phyloP scores from a whole-genome alignment of 305 asterid species.

The Rubia occidens region DNA sequence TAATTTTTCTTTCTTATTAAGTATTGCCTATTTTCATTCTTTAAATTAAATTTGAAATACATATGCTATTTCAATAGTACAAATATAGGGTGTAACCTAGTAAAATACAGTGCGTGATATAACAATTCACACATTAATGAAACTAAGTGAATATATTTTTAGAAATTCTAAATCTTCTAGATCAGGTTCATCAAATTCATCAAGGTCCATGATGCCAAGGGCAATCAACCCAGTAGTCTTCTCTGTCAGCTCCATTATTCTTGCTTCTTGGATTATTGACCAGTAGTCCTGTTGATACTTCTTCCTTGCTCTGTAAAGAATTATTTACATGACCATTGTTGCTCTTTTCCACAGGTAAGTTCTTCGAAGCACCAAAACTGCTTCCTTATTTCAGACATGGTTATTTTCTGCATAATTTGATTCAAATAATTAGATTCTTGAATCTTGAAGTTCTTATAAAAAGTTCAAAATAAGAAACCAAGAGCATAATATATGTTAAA shows the following conservation, averaged over 20 bases:
- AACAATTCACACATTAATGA: too few species aligned
- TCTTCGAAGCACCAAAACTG: slow-evolving; percentile 34
- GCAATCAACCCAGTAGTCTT: slow-evolving; percentile 11
- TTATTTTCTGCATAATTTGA: slow-evolving; percentile 27
- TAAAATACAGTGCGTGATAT: too few species aligned
- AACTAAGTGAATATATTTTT: too few species aligned
- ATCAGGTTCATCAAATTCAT: slow-evolving; percentile 28
- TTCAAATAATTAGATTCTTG: neutral
- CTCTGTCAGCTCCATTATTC: slow-evolving; percentile 12
- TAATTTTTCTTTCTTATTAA: too few species aligned
- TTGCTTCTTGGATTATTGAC: slow-evolving; percentile 30
- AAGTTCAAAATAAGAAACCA: neutral
- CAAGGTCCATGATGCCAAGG: slow-evolving; percentile 29
- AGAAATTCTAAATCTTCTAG: too few species aligned
- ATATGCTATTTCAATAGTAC: too few species aligned
- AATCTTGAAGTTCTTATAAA: neutral
- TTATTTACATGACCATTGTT: slow-evolving; percentile 19
- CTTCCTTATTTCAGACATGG: slow-evolving; percentile 28
- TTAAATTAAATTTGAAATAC: too few species aligned
- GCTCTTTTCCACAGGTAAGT: slow-evolving; percentile 31
- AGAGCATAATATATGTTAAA: slow-evolving; percentile 15
- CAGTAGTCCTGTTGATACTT: slow-evolving; percentile 12
- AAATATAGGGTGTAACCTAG: too few species aligned
- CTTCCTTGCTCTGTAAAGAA: slow-evolving; percentile 34
- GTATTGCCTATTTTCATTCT: too few species aligned